A percentile compares a stretch with the other conserved stretches of the same genome.
These are phyloP conservation scores for Friedmanniomyces simplex DNA, from an alignment of 495 filamentous ascomycete species.

Conservation along the genomic window DNA sequence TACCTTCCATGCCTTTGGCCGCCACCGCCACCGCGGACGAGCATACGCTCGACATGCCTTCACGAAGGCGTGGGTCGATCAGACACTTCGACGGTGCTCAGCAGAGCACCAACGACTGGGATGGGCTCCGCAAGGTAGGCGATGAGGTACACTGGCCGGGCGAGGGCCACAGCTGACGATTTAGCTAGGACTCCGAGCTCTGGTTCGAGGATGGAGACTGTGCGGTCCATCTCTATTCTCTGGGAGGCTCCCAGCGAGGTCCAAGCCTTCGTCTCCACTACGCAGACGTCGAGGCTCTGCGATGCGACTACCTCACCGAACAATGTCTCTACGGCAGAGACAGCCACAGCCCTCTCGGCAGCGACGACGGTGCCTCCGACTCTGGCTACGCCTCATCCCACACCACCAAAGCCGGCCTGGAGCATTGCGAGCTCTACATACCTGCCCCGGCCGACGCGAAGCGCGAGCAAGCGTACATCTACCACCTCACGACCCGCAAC, in stretches of 20 bases:
- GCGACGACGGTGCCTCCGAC: constrained; percentile 1
- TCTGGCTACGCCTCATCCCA: constrained; percentile 12
- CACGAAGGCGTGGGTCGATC: constrained; percentile 6
- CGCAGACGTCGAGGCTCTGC: constrained; percentile 29
- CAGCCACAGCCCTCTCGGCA: constrained; percentile 13
- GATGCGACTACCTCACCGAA: constrained; percentile 39
- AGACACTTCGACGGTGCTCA: constrained; percentile 48
- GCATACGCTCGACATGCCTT: not conserved
- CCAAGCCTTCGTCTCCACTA: constrained; percentile 51
- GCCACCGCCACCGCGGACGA: not conserved
- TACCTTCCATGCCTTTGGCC: not conserved
- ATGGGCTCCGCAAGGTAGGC: constrained; percentile 21
- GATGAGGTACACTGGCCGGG: not conserved
- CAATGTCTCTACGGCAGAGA: constrained; percentile 30
- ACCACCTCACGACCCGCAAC: constrained; percentile 56
- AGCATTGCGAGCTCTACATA: constrained; percentile 49
- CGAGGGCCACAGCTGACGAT: not conserved
- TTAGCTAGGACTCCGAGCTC: constrained; percentile 47
- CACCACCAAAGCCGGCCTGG: constrained; percentile 5
- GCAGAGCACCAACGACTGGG: constrained; percentile 30
- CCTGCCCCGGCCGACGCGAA: constrained; percentile 43
- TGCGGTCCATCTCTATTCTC: constrained; percentile 48
- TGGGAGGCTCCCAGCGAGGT: constrained; percentile 48
- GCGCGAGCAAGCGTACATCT: constrained; percentile 41
- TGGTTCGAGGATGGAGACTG: constrained; percentile 55